Percentiles rank a stretch among this genome's conserved stretches.
phyloP scores from a whole-genome alignment of 805 yeast genomes.

The Monosporozyma solicola region DNA sequence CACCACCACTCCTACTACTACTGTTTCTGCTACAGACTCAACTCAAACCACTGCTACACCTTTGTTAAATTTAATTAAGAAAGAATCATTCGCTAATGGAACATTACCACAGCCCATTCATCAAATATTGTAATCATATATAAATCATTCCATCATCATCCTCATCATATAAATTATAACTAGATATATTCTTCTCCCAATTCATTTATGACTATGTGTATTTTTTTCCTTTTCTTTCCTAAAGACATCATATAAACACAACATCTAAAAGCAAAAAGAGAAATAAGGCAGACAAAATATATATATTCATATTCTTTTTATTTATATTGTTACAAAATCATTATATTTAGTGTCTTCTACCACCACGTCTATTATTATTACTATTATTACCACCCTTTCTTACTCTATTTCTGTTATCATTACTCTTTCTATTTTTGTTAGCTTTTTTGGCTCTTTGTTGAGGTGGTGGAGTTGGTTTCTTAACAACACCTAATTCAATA shows the following conservation, averaged over 20 bases:
- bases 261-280: not conserved
- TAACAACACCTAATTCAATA: slow-evolving; percentile 52
- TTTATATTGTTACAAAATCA: not conserved
- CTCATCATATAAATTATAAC: not conserved
- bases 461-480: slow-evolving; percentile 9
- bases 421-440: slow-evolving; percentile 4
- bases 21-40: not conserved
- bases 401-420: slow-evolving; percentile 2
- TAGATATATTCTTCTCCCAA: not conserved
- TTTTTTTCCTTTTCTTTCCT: no score
- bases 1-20: not conserved
- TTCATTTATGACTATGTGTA: not conserved
- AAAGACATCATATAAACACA: not conserved
- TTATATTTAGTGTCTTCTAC: slow-evolving; percentile 1
- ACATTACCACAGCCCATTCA: slow-evolving; percentile 27
- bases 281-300: not conserved
- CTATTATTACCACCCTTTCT: slow-evolving; percentile 5
- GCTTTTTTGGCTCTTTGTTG: not conserved
- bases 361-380: not conserved
- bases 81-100: slow-evolving; percentile 20
- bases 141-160: not conserved
- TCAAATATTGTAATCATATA: slow-evolving; percentile 12
- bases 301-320: not conserved
- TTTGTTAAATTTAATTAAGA: slow-evolving; percentile 7
- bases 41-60: not conserved